Conservation (phyloP, 2,329 filamentous ascomycete genomes). For the Trichoderma sp. region DNA sequence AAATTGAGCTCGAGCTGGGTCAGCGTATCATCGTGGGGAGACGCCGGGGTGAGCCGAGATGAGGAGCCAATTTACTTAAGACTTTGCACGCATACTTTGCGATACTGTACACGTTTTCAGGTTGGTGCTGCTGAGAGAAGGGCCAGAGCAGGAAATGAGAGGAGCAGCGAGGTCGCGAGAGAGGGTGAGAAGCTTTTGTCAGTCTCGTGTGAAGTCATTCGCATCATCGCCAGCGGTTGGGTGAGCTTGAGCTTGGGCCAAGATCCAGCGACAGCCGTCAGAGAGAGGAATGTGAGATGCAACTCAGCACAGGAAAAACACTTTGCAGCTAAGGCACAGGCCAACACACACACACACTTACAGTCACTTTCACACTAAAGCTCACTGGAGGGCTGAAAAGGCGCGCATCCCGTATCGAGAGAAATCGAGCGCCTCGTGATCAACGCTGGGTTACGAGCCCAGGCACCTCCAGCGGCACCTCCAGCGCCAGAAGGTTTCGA, state of each 20-base stretch:
- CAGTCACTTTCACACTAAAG: neutral
- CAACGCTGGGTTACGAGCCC: neutral
- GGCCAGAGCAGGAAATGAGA: neutral
- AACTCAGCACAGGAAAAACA: neutral
- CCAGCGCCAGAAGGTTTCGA: constrained; percentile 1
- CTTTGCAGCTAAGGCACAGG: neutral
- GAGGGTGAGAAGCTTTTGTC: neutral
- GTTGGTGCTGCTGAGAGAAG: neutral
- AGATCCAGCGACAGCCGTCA: neutral
- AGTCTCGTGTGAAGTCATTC: neutral
- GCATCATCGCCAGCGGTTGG: neutral
- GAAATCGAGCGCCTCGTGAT: neutral
- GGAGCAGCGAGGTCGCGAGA: neutral
- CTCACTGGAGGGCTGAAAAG: constrained; percentile 3
- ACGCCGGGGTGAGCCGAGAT: constrained; percentile 18
- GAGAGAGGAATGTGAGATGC: constrained; percentile 14
- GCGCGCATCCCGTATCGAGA: neutral
- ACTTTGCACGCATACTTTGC: neutral
- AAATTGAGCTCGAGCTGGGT: constrained; percentile 15
- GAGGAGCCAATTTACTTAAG: constrained; percentile 11
- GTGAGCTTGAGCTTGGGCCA: neutral
- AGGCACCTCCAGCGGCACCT: constrained; percentile 4
- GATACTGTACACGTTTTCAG: neutral
- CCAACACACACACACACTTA: neutral
- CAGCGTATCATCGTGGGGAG: constrained; percentile 17